phyloP scores from a whole-genome alignment of 352 stramenopile species.

The Plasmopara muralis region DNA sequence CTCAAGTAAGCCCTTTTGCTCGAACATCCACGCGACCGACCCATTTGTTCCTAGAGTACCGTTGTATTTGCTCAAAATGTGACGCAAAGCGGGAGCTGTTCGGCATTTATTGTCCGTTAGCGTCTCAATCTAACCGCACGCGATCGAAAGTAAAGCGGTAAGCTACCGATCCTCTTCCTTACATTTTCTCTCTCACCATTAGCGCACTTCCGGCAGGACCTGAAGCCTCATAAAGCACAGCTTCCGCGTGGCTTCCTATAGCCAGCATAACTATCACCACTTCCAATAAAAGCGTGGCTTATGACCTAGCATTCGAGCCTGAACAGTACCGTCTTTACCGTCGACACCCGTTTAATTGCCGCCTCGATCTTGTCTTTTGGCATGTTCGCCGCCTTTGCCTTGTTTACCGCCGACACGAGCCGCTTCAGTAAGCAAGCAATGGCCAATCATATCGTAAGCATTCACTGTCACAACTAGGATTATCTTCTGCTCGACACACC shows the following conservation, averaged over 20 bases:
- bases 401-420: conserved; percentile 50
- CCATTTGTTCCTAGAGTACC: conserved; percentile 65
- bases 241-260: conserved; percentile 54
- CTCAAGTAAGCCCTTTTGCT: conserved; percentile 79
- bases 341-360: conserved; percentile 79
- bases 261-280: background rate
- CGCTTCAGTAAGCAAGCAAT: conserved; percentile 17
- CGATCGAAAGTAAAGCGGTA: background rate
- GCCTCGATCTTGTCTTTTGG: conserved; percentile 78
- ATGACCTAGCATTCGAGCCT: background rate
- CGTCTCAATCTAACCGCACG: conserved; percentile 58
- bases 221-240: conserved; percentile 72
- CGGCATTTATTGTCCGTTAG: conserved; percentile 80
- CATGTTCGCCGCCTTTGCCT: conserved; percentile 80
- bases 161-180: background rate
- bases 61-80: conserved; percentile 66
- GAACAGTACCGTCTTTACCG: conserved; percentile 49
- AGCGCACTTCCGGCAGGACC: conserved; percentile 64
- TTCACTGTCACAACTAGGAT: background rate
- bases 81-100: conserved; percentile 69
- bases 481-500: conserved; percentile 25
- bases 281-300: background rate
- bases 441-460: background rate
- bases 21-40: conserved; percentile 81
- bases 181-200: conserved; percentile 33